Evolutionary conservation across 139 green algal species (phyloP).

Genomic region (Desmodesmus armatus): DNA sequence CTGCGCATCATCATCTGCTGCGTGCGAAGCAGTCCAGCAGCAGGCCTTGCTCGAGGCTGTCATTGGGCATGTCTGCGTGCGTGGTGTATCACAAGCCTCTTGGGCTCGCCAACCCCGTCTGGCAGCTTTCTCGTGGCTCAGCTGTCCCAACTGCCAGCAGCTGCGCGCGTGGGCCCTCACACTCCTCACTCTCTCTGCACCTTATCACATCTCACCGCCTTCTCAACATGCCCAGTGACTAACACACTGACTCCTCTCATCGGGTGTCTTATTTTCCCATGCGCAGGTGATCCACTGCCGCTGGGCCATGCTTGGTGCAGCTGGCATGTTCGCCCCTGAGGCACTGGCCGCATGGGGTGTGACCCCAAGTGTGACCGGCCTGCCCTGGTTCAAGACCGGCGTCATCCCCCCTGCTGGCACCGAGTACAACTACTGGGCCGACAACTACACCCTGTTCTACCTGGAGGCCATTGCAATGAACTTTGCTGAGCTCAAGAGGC

Average conservation of each 20-base stretch:
- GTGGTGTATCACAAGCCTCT: no score
- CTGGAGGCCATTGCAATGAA: conserved; percentile 94
- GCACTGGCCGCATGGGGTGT: conserved; percentile 84
- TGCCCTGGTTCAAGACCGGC: conserved; percentile 87
- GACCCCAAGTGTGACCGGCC: conserved; percentile 81
- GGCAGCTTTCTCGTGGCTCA: no score
- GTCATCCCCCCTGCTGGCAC: conserved; percentile 88
- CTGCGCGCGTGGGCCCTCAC: no score
- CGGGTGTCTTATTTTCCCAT: not conserved
- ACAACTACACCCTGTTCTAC: conserved; percentile 96
- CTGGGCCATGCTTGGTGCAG: conserved; percentile 98
- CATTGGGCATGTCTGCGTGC: no score
- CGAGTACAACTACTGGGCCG: conserved; percentile 88
- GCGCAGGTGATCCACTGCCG: conserved; percentile 84
- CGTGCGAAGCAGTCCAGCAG: no score
- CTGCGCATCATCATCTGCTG: no score
- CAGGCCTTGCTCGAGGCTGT: no score
- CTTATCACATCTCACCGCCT: no score
- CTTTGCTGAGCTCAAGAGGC: conserved; percentile 95
- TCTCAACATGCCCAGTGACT: no score
- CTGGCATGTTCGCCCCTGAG: conserved; percentile 95
- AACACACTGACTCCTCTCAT: no score
- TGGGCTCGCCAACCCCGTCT: not conserved
- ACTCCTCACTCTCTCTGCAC: no score
- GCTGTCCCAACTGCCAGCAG: no score